A percentile compares a stretch with the other conserved stretches of the same genome.
Evolutionary conservation across 768 basidiomycete species (phyloP).

Genomic region (Tulasnella sp.): DNA sequence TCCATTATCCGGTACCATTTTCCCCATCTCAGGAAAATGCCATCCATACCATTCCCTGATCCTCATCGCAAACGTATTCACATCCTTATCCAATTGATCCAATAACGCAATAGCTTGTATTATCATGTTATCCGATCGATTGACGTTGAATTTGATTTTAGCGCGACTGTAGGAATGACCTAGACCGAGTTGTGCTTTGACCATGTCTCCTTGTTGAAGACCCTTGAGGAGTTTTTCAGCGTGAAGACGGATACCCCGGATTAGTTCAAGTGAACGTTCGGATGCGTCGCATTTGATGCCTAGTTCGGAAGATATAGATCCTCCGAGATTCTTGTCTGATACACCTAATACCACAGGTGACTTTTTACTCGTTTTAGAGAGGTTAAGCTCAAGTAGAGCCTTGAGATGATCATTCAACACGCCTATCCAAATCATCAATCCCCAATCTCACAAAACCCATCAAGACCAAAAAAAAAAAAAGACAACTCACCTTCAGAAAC

Average conservation of each 20-base stretch:
- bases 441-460: neutral
- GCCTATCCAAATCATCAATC: conserved; percentile 34
- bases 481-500: conserved; percentile 71
- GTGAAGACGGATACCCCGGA: conserved; percentile 87
- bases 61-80: conserved; percentile 97
- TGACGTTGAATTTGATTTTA: conserved; percentile 96
- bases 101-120: conserved; percentile 97
- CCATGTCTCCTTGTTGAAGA: conserved; percentile 75
- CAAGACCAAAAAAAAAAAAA: neutral
- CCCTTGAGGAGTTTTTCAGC: conserved; percentile 81
- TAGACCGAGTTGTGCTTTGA: conserved; percentile 87
- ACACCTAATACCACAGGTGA: conserved; percentile 60
- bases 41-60: conserved; percentile 98
- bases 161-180: conserved; percentile 96
- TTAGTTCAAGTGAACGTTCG: conserved; percentile 66
- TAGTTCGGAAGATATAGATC: conserved; percentile 60
- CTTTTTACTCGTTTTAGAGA: conserved; percentile 55
- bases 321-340: conserved; percentile 58
- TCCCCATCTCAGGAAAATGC: conserved; percentile 95
- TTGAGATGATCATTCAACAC: conserved; percentile 73
- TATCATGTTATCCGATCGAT: conserved; percentile 97
- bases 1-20: conserved; percentile 85
- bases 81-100: conserved; percentile 98
- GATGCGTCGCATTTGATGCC: conserved; percentile 68
- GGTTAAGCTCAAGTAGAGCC: conserved; percentile 75